phyloP scores from a whole-genome alignment of 257 asterid genomes.

The Petunia secreta region DNA sequence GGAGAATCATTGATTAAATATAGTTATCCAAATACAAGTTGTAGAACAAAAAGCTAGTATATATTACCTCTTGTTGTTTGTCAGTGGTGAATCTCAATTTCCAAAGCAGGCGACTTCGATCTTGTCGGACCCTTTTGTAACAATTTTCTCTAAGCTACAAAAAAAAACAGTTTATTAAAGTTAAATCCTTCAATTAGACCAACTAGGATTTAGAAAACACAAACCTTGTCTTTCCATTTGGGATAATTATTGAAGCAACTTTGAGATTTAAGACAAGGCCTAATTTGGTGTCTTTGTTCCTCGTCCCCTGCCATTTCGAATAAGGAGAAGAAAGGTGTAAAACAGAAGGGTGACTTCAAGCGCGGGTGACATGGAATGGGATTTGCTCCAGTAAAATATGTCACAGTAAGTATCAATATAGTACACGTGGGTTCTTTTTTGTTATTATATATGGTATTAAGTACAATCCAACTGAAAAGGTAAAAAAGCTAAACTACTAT shows the following conservation, averaged over 20 bases:
- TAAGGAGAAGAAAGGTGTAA: no score
- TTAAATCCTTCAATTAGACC: conserved; percentile 16
- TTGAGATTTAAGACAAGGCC: conserved; percentile 56
- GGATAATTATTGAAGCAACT: conserved; percentile 57
- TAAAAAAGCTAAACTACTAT: no score
- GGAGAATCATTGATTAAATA: no score
- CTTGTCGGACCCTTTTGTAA: conserved; percentile 76
- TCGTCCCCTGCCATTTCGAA: conserved; percentile 61
- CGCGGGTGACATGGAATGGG: no score
- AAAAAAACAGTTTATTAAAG: conserved; percentile 13
- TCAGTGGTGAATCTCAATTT: conserved; percentile 57
- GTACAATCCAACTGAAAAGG: no score
- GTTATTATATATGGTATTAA: no score
- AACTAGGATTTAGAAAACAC: neutral
- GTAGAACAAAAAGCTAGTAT: no score
- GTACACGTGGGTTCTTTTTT: no score
- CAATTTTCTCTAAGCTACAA: conserved; percentile 94
- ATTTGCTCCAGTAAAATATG: no score
- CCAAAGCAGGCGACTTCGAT: conserved; percentile 85
- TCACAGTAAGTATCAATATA: no score
- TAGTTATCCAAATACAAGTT: no score
- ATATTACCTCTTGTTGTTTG: conserved; percentile 37
- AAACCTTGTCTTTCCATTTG: conserved; percentile 80
- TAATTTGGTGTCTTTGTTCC: conserved; percentile 35
- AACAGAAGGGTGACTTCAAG: no score